A percentile compares a stretch with the other conserved stretches of the same genome.
phyloP scores from a whole-genome alignment of 2,329 filamentous ascomycete genomes.

The Coniochaeta sp. region DNA sequence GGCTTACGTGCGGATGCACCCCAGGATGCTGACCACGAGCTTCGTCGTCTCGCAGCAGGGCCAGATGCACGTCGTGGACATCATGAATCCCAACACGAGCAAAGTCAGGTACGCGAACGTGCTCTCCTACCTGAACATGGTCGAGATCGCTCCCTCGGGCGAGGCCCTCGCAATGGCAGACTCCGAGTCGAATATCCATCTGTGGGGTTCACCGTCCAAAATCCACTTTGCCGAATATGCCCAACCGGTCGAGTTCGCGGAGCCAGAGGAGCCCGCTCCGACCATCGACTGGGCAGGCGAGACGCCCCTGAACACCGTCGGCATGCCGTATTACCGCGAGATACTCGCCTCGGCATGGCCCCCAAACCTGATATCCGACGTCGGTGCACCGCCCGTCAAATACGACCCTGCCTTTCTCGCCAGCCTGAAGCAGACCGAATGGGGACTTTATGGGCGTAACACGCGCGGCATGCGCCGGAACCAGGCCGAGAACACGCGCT shows the following conservation, averaged over 20 bases:
- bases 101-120: conserved; percentile 79
- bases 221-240: conserved; percentile 80
- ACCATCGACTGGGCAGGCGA: conserved; percentile 64
- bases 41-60: conserved; percentile 89
- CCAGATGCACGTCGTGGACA: conserved; percentile 90
- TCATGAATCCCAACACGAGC: conserved; percentile 87
- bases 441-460: conserved; percentile 73
- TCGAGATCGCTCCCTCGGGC: conserved; percentile 83
- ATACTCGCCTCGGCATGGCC: conserved; percentile 85
- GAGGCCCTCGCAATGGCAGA: conserved; percentile 80
- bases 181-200: conserved; percentile 67
- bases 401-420: conserved; percentile 65
- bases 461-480: conserved; percentile 68
- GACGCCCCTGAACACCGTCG: conserved; percentile 75
- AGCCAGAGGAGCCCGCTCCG: conserved; percentile 50
- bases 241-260: conserved; percentile 70
- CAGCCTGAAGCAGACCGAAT: conserved; percentile 63
- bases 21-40: conserved; percentile 87
- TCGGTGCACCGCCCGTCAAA: conserved; percentile 73
- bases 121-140: conserved; percentile 63
- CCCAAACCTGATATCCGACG: conserved; percentile 71
- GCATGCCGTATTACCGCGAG: conserved; percentile 91
- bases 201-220: conserved; percentile 84
- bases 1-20: conserved; percentile 93
- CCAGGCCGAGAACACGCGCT: conserved; percentile 72